These are phyloP conservation scores for Collybiopsis luxurians DNA, from an alignment of 768 basidiomycete species.

Conservation along the genomic window DNA sequence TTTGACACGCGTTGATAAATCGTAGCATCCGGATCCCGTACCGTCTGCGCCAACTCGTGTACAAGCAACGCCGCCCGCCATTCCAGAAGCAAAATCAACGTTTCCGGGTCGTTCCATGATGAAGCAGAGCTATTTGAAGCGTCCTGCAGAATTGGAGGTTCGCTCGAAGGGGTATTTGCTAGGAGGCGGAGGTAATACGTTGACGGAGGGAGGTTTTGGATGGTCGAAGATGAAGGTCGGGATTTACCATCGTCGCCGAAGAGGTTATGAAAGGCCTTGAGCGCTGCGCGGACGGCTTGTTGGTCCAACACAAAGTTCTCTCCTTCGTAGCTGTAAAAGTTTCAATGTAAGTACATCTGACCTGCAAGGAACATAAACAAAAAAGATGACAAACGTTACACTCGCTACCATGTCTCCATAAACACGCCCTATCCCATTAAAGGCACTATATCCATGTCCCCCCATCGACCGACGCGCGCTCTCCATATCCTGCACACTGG, in stretches of 20 bases:
- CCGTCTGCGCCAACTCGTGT: conserved; percentile 36
- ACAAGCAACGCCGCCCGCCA: conserved; percentile 66
- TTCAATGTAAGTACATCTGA: conserved; percentile 2
- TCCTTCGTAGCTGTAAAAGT: conserved; percentile 59
- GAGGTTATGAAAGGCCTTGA: conserved; percentile 51
- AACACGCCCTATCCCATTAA: conserved; percentile 60
- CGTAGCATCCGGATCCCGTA: conserved; percentile 47
- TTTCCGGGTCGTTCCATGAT: conserved; percentile 35
- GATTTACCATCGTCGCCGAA: not conserved
- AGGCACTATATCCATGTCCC: conserved; percentile 74
- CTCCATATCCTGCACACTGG: conserved; percentile 57
- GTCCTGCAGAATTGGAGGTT: conserved; percentile 14
- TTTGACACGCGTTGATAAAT: conserved; percentile 56
- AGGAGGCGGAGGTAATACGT: conserved; percentile 58
- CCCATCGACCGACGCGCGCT: conserved; percentile 69
- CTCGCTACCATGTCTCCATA: conserved; percentile 67
- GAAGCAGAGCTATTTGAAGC: conserved; percentile 10
- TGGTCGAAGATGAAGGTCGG: too few species aligned
- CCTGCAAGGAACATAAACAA: not conserved
- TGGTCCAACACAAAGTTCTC: conserved; percentile 77
- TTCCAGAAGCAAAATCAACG: conserved; percentile 51
- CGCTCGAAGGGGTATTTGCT: conserved; percentile 12
- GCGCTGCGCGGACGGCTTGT: conserved; percentile 70
- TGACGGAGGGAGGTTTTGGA: conserved; percentile 40
- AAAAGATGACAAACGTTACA: conserved; percentile 46